Base-by-base conservation (phyloP, 129 eudicot species). In the Helichrysum umbraculigerum region DNA sequence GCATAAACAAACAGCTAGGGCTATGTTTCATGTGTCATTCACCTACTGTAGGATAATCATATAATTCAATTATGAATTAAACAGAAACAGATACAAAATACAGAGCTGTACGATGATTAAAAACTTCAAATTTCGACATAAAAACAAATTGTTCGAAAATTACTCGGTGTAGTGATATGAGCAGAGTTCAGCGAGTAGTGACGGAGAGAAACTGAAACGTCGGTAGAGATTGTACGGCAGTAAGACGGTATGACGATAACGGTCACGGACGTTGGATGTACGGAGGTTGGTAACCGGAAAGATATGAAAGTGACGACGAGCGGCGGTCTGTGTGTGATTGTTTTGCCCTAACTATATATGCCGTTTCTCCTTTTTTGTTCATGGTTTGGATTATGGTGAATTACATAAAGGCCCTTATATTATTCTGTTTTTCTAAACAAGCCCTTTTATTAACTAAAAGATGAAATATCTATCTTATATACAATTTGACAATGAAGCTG, bases 301-400 rank as follows among this genome's bases (percentile, higher is more conserved):
- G 67, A 66, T 51, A 42, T 41, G 68, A 66, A 63, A 52, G 73
- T 65, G 73, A 72, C 73, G 83, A 72, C 73, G 72, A 79, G 79
- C 83, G 83, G 83, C 78, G 41, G 66, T 41, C 29, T 54, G 79
- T 79, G 79, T 79, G 78, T 25, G 34, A 61, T 22, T 16, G 56
- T 71, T 50, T 64, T 79, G 83, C 83, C 79, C 83, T 79, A 79
- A 54, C 68, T 7, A 72, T 51, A 44, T 47, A 47, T 9, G 10
- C 47, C 47, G 47, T 41, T 41, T 41, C 54, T 47, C 54, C 52
- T 14, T 3, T 47, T 47, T 12, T 0, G 54, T 47, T 14, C 6
- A 47, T 14, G 54, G 15, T 9, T 9, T 3, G 63, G 14, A 52
- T 15, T 15, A n/a, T 16, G 5, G 17, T 11, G 5, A 52, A 52